phyloP scores from a whole-genome alignment of 2,329 filamentous ascomycete genomes.

The Canariomyces notabilis region DNA sequence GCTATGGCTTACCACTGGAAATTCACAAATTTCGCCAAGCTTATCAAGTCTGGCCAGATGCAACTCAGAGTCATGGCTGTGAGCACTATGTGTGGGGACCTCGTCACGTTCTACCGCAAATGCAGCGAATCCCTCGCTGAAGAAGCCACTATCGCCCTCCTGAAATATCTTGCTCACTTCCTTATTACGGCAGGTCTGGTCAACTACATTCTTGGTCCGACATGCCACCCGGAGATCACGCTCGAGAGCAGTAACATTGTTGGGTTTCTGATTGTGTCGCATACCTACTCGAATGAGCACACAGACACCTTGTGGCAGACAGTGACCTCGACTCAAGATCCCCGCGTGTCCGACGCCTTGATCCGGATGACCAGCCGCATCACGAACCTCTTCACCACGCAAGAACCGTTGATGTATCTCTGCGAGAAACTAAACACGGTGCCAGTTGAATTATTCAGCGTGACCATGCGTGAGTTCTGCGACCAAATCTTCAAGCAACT shows the following conservation, averaged over 20 bases:
- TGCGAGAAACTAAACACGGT: slow-evolving; percentile 65
- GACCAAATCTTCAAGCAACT: slow-evolving; percentile 50
- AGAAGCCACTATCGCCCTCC: slow-evolving; percentile 40
- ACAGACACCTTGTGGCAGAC: slow-evolving; percentile 82
- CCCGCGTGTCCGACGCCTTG: slow-evolving; percentile 76
- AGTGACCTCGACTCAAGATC: slow-evolving; percentile 75
- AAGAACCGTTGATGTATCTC: slow-evolving; percentile 55
- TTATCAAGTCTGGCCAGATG: slow-evolving; percentile 83
- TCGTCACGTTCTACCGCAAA: slow-evolving; percentile 62
- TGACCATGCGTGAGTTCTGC: slow-evolving; percentile 57
- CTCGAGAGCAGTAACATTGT: slow-evolving; percentile 76
- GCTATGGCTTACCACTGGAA: slow-evolving; percentile 62
- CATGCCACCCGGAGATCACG: slow-evolving; percentile 88
- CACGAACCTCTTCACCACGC: slow-evolving; percentile 44
- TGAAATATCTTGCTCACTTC: slow-evolving; percentile 64
- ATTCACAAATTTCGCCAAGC: slow-evolving; percentile 61
- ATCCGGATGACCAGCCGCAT: slow-evolving; percentile 57
- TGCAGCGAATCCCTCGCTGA: slow-evolving; percentile 42
- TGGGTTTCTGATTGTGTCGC: slow-evolving; percentile 78
- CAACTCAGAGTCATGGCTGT: slow-evolving; percentile 79
- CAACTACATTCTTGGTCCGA: slow-evolving; percentile 82
- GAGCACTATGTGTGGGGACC: slow-evolving; percentile 63
- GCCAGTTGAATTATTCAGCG: slow-evolving; percentile 58
- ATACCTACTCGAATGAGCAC: slow-evolving; percentile 64
- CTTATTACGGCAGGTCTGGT: slow-evolving; percentile 67